phyloP scores from a whole-genome alignment of 306 rosid genomes.

The Vigna nakashimae region DNA sequence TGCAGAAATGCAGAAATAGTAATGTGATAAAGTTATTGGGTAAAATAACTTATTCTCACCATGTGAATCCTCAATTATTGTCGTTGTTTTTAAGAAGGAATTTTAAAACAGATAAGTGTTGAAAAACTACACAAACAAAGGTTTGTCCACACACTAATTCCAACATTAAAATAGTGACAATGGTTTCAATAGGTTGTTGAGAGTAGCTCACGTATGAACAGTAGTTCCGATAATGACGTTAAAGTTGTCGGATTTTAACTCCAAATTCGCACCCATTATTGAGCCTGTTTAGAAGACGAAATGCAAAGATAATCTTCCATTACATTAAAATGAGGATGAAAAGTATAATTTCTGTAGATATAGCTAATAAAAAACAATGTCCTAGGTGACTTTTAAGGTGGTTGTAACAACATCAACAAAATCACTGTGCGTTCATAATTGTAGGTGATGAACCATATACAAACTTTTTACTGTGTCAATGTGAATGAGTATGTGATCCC shows the following conservation, averaged over 20 bases:
- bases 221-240: slow-evolving; percentile 43
- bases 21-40: not conserved
- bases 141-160: not conserved
- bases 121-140: not conserved
- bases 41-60: not conserved
- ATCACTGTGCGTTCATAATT: no score
- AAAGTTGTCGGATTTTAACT: slow-evolving; percentile 39
- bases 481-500: not conserved
- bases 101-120: not conserved
- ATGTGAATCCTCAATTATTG: slow-evolving; percentile 19
- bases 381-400: no score
- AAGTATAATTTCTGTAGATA: no score
- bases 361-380: not conserved
- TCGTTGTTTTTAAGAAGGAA: not conserved
- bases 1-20: no score
- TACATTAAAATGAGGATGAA: no score
- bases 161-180: slow-evolving; percentile 6
- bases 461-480: not conserved
- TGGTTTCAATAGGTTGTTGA: slow-evolving; percentile 12
- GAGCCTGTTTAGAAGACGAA: no score
- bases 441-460: no score
- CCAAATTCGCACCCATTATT: not conserved
- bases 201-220: slow-evolving; percentile 44
- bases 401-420: no score
- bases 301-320: no score